Evolutionary conservation across 2,329 filamentous ascomycete genomes (phyloP).

Genomic region (Alternaria viburni): DNA sequence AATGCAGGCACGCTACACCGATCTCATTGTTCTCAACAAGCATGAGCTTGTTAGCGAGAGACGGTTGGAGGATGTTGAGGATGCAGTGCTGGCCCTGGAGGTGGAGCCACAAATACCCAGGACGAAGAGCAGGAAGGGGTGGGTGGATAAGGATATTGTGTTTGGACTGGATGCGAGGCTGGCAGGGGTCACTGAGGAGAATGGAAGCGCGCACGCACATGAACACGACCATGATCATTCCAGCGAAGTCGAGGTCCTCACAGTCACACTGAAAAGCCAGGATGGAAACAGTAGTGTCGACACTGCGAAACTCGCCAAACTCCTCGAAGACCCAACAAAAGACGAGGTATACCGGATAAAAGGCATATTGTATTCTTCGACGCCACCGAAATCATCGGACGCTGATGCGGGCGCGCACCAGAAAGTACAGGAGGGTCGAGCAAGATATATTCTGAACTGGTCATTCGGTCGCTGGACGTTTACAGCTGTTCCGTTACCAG

Average conservation of each 20-base stretch:
- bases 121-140: constrained; percentile 83
- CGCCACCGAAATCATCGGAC: constrained; percentile 56
- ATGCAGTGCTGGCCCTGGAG: constrained; percentile 80
- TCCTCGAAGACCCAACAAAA: constrained; percentile 79
- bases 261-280: constrained; percentile 66
- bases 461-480: constrained; percentile 96
- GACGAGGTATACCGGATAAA: constrained; percentile 98
- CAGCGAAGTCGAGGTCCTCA: constrained; percentile 88
- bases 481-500: constrained; percentile 63
- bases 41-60: constrained; percentile 80
- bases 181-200: constrained; percentile 56
- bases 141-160: constrained; percentile 77
- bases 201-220: constrained; percentile 48
- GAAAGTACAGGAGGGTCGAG: constrained; percentile 46
- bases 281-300: constrained; percentile 63
- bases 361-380: constrained; percentile 61
- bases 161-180: constrained; percentile 88
- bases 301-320: constrained; percentile 59
- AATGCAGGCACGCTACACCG: constrained; percentile 87
- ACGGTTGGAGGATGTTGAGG: constrained; percentile 76
- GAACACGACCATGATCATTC: constrained; percentile 69
- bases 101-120: constrained; percentile 75
- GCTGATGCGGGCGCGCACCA: constrained; percentile 36
- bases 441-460: constrained; percentile 93
- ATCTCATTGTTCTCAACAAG: constrained; percentile 91